These are phyloP conservation scores for Golubevia sp. DNA, from an alignment of 1,284 basidiomycete genomes.

Conservation along the genomic window DNA sequence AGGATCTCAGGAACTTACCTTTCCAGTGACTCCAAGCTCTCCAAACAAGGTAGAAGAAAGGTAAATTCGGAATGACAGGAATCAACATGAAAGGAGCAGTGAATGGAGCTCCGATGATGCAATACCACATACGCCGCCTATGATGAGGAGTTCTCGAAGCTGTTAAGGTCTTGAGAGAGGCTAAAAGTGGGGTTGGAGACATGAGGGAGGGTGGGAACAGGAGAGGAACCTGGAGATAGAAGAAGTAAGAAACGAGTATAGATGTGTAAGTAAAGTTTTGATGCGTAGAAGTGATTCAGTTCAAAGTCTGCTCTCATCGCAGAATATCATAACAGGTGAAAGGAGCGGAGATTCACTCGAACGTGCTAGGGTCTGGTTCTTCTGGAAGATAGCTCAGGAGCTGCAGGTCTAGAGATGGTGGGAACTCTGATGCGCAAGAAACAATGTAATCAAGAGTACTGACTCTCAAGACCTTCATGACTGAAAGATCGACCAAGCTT, in stretches of 20 bases:
- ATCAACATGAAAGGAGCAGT: conserved; percentile 52
- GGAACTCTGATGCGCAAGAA: too few relatives aligned
- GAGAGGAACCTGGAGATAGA: conserved; percentile 24
- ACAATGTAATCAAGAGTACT: too few relatives aligned
- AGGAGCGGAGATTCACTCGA: too few relatives aligned
- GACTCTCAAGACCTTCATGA: too few relatives aligned
- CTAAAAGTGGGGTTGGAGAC: conserved; percentile 19
- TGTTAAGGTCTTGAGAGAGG: conserved; percentile 30
- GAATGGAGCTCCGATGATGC: conserved; percentile 43
- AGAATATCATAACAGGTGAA: background rate
- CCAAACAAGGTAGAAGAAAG: conserved; percentile 58
- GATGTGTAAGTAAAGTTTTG: too few relatives aligned
- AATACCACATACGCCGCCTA: conserved; percentile 32
- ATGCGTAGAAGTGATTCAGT: background rate
- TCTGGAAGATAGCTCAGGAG: too few relatives aligned
- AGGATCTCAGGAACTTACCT: too few relatives aligned
- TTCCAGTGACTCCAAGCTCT: conserved; percentile 52
- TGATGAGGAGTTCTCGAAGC: conserved; percentile 42
- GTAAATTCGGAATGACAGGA: conserved; percentile 54
- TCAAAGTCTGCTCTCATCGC: background rate
- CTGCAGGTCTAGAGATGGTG: too few relatives aligned
- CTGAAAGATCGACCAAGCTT: too few relatives aligned
- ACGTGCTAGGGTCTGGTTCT: too few relatives aligned
- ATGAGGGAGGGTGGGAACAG: conserved; percentile 40
- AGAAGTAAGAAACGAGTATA: background rate